These are phyloP conservation scores for Debaryomyces singareniensis DNA, from an alignment of 1,139 yeast species.

Conservation along the genomic window DNA sequence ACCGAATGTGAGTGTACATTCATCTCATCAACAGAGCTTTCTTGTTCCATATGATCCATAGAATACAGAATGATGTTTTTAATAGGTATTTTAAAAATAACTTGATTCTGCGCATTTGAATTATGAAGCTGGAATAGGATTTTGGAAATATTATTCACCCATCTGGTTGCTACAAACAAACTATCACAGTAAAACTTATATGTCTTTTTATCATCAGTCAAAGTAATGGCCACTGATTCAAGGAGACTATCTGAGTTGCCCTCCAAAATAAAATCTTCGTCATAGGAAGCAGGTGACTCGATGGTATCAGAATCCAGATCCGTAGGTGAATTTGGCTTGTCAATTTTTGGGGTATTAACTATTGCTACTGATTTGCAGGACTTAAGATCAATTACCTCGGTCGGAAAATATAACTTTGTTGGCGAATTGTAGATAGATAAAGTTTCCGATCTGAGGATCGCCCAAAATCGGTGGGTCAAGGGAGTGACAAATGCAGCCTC, in stretches of 20 bases:
- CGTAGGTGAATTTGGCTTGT: background rate
- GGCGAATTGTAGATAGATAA: constrained; percentile 65
- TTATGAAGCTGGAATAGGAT: constrained; percentile 61
- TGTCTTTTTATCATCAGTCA: constrained; percentile 52
- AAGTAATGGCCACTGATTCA: constrained; percentile 45
- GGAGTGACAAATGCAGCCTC: constrained; percentile 32
- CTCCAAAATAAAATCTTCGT: constrained; percentile 14
- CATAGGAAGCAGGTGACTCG: constrained; percentile 5
- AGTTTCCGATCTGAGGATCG: constrained; percentile 63
- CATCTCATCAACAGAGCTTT: background rate
- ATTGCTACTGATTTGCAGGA: constrained; percentile 59
- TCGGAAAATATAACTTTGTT: constrained; percentile 79
- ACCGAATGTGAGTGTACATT: too few species aligned
- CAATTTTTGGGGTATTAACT: constrained; percentile 14
- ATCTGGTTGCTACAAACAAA: constrained; percentile 62
- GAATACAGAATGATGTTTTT: constrained; percentile 36
- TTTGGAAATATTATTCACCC: constrained; percentile 74
- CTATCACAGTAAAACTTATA: constrained; percentile 73
- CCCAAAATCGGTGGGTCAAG: constrained; percentile 57
- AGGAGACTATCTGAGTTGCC: constrained; percentile 21
- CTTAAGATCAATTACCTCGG: constrained; percentile 64
- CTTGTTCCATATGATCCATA: constrained; percentile 1
- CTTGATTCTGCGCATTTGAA: constrained; percentile 65
- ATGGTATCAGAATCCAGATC: background rate
- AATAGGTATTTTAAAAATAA: constrained; percentile 71